phyloP scores from a whole-genome alignment of 352 stramenopile species.

The Peronosclerospora sorghi region DNA sequence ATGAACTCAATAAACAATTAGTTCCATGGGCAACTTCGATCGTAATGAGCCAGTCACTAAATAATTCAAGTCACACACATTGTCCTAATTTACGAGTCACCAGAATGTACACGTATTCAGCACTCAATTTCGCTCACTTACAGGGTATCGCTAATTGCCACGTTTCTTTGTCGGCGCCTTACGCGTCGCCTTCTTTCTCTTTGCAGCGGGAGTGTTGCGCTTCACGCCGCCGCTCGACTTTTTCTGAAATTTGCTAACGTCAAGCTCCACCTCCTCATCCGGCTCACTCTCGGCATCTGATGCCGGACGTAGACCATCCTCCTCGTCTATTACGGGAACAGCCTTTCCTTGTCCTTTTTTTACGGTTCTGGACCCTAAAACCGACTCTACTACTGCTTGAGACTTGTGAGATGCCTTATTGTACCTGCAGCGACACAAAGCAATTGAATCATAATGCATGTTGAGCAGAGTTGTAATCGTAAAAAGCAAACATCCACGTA shows the following conservation, averaged over 20 bases:
- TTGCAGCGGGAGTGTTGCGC: slow-evolving; percentile 33
- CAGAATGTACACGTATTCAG: slow-evolving; percentile 14
- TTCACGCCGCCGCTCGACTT: slow-evolving; percentile 45
- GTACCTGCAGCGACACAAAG: slow-evolving; percentile 41
- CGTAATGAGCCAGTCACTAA: too few relatives aligned
- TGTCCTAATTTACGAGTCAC: slow-evolving; percentile 5
- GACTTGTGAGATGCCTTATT: slow-evolving; percentile 90
- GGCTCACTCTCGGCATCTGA: slow-evolving; percentile 68
- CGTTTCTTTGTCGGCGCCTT: slow-evolving; percentile 54
- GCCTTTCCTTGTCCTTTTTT: slow-evolving; percentile 64
- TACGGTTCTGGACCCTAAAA: slow-evolving; percentile 51
- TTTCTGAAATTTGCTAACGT: slow-evolving; percentile 79
- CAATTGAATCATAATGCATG: neutral
- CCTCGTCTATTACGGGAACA: slow-evolving; percentile 23
- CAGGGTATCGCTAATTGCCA: slow-evolving; percentile 15
- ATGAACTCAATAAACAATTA: slow-evolving; percentile 15
- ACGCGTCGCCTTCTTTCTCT: slow-evolving; percentile 34
- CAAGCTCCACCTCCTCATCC: slow-evolving; percentile 46
- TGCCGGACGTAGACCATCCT: slow-evolving; percentile 34
- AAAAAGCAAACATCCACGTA: neutral
- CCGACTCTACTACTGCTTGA: slow-evolving; percentile 87
- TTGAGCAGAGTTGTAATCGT: neutral
- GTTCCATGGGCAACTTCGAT: too few relatives aligned
- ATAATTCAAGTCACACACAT: slow-evolving; percentile 6
- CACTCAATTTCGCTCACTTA: slow-evolving; percentile 1